A percentile compares a stretch with the other conserved stretches of the same genome.
These are phyloP conservation scores for Fraxinus baroniana DNA, from an alignment of 305 asterid genomes.

Conservation along the genomic window DNA sequence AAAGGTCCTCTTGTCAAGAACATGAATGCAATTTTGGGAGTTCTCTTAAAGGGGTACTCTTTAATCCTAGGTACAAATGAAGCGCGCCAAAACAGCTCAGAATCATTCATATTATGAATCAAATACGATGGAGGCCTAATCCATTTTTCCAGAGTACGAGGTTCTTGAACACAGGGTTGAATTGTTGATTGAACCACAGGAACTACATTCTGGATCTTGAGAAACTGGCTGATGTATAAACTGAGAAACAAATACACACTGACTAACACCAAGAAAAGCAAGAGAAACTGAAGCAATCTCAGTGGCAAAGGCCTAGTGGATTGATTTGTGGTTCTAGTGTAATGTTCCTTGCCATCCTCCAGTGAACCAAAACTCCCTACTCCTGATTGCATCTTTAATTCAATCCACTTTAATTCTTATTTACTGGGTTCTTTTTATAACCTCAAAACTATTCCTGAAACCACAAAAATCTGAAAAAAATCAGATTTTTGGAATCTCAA, in stretches of 20 bases:
- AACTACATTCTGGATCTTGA: slow-evolving; percentile 41
- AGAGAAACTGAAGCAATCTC: slow-evolving; percentile 59
- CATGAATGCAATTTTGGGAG: slow-evolving; percentile 85
- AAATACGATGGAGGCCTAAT: slow-evolving; percentile 59
- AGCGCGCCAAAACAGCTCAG: slow-evolving; percentile 84
- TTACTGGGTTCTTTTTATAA: too few species aligned
- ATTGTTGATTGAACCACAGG: slow-evolving; percentile 39
- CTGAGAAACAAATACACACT: slow-evolving; percentile 64
- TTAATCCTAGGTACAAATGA: slow-evolving; percentile 58
- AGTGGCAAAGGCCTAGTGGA: slow-evolving; percentile 66
- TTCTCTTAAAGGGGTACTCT: slow-evolving; percentile 70
- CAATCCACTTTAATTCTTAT: neutral
- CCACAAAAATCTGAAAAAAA: neutral
- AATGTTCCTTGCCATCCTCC: slow-evolving; percentile 73
- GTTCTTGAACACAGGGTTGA: slow-evolving; percentile 41
- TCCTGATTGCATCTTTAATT: neutral
- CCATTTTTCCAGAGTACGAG: slow-evolving; percentile 43
- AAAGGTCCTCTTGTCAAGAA: slow-evolving; percentile 89
- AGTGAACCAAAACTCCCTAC: slow-evolving; percentile 15
- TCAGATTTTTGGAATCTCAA: neutral
- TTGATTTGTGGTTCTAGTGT: slow-evolving; percentile 31
- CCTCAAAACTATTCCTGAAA: neutral
- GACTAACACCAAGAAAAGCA: slow-evolving; percentile 57
- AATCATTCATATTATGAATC: slow-evolving; percentile 74
- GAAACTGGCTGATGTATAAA: slow-evolving; percentile 61